Conservation (phyloP, 2,329 filamentous ascomycete genomes). For the Bipolaris sorokiniana region DNA sequence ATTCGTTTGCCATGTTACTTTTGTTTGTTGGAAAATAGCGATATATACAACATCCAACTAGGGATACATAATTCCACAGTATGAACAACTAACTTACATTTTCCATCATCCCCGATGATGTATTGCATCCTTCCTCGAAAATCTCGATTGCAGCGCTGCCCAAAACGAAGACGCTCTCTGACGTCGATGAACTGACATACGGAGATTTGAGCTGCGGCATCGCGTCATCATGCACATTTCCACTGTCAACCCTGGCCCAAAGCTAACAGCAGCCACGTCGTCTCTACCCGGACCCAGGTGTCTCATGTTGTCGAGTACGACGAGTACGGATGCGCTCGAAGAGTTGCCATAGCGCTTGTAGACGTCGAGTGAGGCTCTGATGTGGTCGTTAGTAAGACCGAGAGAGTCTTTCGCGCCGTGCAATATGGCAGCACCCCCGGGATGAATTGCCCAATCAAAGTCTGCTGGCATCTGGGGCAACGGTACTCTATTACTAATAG, state of each 20-base stretch:
- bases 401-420: constrained; percentile 66
- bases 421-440: constrained; percentile 71
- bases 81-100: not conserved
- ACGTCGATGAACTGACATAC: not conserved
- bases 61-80: too few relatives aligned
- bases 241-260: constrained; percentile 71
- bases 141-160: not conserved
- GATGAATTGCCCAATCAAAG: constrained; percentile 77
- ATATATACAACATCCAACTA: too few relatives aligned
- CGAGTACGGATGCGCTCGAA: constrained; percentile 70
- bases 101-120: not conserved
- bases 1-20: too few relatives aligned
- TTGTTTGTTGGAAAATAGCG: too few relatives aligned
- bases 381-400: constrained; percentile 65
- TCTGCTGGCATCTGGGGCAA: constrained; percentile 53
- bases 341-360: constrained; percentile 74
- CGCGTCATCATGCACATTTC: constrained; percentile 72
- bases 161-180: constrained; percentile 1
- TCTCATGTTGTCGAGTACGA: constrained; percentile 68
- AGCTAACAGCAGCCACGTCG: constrained; percentile 70
- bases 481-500: constrained; percentile 40
- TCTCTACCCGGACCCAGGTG: constrained; percentile 54
- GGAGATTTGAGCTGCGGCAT: not conserved
- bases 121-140: constrained; percentile 1
- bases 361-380: constrained; percentile 72